These are phyloP conservation scores for Excoecaria agallocha DNA, from an alignment of 345 rosid species.

Conservation along the genomic window DNA sequence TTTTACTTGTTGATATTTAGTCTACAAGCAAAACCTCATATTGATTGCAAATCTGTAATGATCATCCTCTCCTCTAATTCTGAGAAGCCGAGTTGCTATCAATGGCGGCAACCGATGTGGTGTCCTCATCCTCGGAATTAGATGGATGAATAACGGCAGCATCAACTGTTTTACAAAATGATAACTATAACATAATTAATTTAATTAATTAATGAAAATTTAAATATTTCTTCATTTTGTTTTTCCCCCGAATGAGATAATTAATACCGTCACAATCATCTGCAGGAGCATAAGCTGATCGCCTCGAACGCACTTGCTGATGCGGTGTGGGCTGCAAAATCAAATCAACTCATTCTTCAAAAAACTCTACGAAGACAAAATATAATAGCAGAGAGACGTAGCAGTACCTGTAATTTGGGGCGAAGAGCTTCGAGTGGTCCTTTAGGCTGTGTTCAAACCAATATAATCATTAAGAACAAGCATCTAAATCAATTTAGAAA, in stretches of 20 bases:
- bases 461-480: not conserved
- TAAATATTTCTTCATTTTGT: too few species aligned
- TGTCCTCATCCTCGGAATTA: constrained; percentile 24
- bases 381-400: not conserved
- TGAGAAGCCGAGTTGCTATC: not conserved
- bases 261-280: constrained; percentile 49
- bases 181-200: not conserved
- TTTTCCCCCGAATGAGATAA: too few species aligned
- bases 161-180: constrained; percentile 7
- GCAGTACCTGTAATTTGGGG: constrained; percentile 71
- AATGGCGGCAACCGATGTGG: not conserved
- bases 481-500: not conserved
- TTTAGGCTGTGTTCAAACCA: constrained; percentile 61
- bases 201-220: too few species aligned
- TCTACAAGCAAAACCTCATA: too few species aligned
- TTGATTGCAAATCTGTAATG: not conserved
- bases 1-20: too few species aligned
- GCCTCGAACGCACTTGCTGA: constrained; percentile 66
- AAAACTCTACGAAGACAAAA: too few species aligned
- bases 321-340: constrained; percentile 67
- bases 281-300: constrained; percentile 68
- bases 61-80: constrained; percentile 7
- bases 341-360: not conserved
- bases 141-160: not conserved
- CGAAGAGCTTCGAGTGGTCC: constrained; percentile 84